These are phyloP conservation scores for Suhomyces xylopsoci DNA, from an alignment of 805 yeast genomes.

Conservation along the genomic window DNA sequence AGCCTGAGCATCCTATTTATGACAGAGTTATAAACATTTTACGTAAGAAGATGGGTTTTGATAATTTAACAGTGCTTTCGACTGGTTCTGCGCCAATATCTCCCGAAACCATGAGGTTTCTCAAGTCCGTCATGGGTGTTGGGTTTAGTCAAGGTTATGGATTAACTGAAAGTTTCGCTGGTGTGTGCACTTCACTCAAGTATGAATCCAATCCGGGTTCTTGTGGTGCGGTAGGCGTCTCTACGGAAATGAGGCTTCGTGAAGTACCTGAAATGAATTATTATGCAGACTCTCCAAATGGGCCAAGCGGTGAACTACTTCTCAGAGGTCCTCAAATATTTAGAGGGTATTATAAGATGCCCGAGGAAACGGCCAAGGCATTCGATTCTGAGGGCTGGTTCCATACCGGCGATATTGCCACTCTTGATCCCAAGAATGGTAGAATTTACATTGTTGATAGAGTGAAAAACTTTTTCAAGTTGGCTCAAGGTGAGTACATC, in stretches of 20 bases:
- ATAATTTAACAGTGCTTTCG: conserved; percentile 22
- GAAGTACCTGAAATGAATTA: conserved; percentile 66
- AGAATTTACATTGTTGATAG: conserved; percentile 64
- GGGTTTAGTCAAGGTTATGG: conserved; percentile 74
- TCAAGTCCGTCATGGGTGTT: conserved; percentile 58
- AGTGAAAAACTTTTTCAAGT: conserved; percentile 75
- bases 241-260: conserved; percentile 50
- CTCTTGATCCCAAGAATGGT: conserved; percentile 47
- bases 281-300: conserved; percentile 31
- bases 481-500: conserved; percentile 54
- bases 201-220: conserved; percentile 51
- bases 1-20: conserved; percentile 27
- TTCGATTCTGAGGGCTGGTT: conserved; percentile 60
- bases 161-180: conserved; percentile 64
- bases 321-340: conserved; percentile 66
- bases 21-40: conserved; percentile 30
- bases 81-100: conserved; percentile 71
- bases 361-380: conserved; percentile 51
- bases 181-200: conserved; percentile 38
- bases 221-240: conserved; percentile 58
- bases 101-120: conserved; percentile 55
- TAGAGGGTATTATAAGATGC: conserved; percentile 52
- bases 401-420: conserved; percentile 61
- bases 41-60: conserved; percentile 34
- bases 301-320: conserved; percentile 57